phyloP scores from a whole-genome alignment of 257 asterid species.

The Solanum boliviense region DNA sequence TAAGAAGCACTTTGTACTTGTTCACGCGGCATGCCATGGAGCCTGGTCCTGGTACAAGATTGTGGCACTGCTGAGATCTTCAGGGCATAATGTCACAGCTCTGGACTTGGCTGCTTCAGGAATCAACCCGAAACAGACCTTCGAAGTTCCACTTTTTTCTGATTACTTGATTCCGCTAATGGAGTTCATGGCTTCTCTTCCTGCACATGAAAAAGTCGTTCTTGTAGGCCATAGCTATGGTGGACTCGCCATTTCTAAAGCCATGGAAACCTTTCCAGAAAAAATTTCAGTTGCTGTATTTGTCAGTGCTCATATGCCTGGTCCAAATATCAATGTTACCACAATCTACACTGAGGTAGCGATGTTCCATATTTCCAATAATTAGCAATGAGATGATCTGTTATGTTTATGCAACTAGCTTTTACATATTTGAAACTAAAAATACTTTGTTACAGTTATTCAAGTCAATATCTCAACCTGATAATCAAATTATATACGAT shows the following conservation, averaged over 20 bases:
- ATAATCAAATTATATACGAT: no score
- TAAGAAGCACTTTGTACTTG: constrained; percentile 16
- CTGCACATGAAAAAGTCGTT: constrained; percentile 12
- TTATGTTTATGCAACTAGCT: no score
- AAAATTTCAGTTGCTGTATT: constrained; percentile 14
- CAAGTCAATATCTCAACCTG: neutral
- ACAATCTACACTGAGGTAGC: constrained; percentile 3
- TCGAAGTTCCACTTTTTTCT: neutral
- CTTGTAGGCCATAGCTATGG: constrained; percentile 26
- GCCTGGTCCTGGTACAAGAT: constrained; percentile 36
- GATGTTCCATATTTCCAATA: neutral
- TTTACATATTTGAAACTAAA: no score
- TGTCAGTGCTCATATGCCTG: constrained; percentile 14
- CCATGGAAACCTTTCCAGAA: constrained; percentile 25
- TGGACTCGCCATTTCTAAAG: constrained; percentile 23
- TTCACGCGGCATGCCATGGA: constrained; percentile 26
- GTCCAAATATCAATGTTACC: neutral
- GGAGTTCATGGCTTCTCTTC: constrained; percentile 23
- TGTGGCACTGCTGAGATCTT: neutral
- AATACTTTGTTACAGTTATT: no score
- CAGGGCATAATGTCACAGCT: constrained; percentile 23
- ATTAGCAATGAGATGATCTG: no score
- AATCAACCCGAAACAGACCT: constrained; percentile 9
- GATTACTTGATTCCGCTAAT: constrained; percentile 18
- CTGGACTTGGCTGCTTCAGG: constrained; percentile 23